phyloP scores from a whole-genome alignment of 2,329 filamentous ascomycete species.

The Arthroderma uncinatum region DNA sequence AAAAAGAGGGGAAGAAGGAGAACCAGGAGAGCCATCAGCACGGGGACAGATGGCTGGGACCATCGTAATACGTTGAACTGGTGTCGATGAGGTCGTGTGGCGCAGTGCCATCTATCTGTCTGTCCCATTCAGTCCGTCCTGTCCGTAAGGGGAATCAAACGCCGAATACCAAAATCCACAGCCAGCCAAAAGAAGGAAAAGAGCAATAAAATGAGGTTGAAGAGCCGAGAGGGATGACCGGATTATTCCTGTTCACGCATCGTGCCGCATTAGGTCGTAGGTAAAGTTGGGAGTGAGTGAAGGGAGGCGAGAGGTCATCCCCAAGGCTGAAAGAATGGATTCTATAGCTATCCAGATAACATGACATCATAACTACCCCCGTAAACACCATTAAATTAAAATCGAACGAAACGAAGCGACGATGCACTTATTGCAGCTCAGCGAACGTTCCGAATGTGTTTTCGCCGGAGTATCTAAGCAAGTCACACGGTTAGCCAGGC shows the following conservation, averaged over 20 bases:
- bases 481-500: slow-evolving; percentile 6
- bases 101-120: background rate
- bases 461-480: slow-evolving; percentile 76
- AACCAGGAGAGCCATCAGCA: background rate
- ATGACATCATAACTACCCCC: background rate
- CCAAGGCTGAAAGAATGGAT: background rate
- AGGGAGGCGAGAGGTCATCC: background rate
- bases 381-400: background rate
- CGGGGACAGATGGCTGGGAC: background rate
- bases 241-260: background rate
- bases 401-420: background rate
- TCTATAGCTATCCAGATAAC: slow-evolving; percentile 1
- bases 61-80: background rate
- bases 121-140: background rate
- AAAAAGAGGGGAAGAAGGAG: background rate
- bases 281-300: background rate
- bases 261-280: background rate
- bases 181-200: background rate
- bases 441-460: slow-evolving; percentile 70
- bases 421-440: slow-evolving; percentile 11
- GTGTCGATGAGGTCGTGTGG: background rate
- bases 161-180: background rate
- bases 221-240: background rate
- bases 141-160: background rate
- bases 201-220: background rate